Evolutionary conservation across 164 flowering plant species (phyloP).

Genomic region (Nymphaea thermarum): DNA sequence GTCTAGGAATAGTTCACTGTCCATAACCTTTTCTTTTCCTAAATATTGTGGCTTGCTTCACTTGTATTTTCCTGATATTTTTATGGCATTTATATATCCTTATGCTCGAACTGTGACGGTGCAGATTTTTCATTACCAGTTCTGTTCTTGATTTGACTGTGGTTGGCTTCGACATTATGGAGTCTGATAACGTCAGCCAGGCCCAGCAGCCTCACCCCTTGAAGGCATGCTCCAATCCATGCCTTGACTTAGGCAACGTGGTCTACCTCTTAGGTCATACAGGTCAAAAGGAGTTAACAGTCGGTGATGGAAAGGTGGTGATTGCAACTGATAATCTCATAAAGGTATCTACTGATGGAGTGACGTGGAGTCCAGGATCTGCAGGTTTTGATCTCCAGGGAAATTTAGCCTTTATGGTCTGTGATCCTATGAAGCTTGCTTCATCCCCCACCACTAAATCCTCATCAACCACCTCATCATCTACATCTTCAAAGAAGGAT

Average conservation of each 20-base stretch:
- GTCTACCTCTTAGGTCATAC: constrained; percentile 78
- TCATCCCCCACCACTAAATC: constrained; percentile 78
- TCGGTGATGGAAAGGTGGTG: constrained; percentile 93
- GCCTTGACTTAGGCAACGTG: constrained; percentile 64
- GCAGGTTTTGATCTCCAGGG: constrained; percentile 94
- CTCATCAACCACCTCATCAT: constrained; percentile 61
- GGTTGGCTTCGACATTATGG: constrained; percentile 74
- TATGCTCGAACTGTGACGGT: constrained; percentile 1
- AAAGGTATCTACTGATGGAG: constrained; percentile 77
- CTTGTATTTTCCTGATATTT: too few species aligned
- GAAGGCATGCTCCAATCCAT: constrained; percentile 69
- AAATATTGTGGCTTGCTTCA: too few species aligned
- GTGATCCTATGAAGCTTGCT: constrained; percentile 99
- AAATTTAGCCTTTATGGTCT: constrained; percentile 96
- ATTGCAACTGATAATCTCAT: constrained; percentile 97
- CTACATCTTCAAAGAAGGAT: constrained; percentile 78
- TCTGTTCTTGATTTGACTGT: constrained; percentile 91
- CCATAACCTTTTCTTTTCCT: too few species aligned
- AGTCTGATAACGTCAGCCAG: constrained; percentile 51
- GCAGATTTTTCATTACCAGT: constrained; percentile 93
- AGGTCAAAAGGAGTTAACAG: constrained; percentile 46
- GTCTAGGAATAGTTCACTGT: too few species aligned
- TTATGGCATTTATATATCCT: too few species aligned
- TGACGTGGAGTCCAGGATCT: constrained; percentile 82
- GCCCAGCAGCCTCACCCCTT: constrained; percentile 64